Evolutionary conservation across 2,329 filamentous ascomycete genomes (phyloP).

Genomic region (Epichloe baconii): DNA sequence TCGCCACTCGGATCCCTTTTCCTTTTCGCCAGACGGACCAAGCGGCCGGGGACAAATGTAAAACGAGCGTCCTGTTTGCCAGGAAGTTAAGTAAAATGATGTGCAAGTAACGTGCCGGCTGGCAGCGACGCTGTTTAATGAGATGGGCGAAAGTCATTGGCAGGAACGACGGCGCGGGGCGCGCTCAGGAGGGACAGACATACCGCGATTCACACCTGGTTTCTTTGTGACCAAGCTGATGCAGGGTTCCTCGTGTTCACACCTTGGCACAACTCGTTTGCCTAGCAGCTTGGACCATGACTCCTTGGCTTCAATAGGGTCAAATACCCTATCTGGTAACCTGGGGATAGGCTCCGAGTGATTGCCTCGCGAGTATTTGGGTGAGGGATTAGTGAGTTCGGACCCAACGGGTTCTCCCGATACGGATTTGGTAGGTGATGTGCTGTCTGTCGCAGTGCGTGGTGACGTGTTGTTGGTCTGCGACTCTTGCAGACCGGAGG

Average conservation of each 20-base stretch:
- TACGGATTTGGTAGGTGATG: background rate
- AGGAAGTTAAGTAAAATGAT: background rate
- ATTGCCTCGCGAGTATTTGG: background rate
- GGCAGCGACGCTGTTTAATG: background rate
- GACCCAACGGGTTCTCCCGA: background rate
- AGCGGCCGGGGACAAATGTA: constrained; percentile 59
- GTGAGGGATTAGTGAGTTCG: background rate
- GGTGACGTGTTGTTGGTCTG: background rate
- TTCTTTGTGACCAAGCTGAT: constrained; percentile 79
- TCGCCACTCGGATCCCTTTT: constrained; percentile 73
- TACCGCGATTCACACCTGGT: constrained; percentile 66
- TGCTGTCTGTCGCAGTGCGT: background rate
- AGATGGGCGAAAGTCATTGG: background rate
- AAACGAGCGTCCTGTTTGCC: constrained; percentile 41
- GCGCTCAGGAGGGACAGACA: constrained; percentile 15
- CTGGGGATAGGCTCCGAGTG: background rate
- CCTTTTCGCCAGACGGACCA: constrained; percentile 74
- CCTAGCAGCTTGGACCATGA: constrained; percentile 78
- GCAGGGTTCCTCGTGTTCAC: constrained; percentile 82
- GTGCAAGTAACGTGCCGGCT: too few species aligned
- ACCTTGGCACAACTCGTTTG: constrained; percentile 60
- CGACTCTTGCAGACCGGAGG: background rate
- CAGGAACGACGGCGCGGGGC: too few species aligned
- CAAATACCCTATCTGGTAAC: constrained; percentile 35
- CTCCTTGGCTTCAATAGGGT: constrained; percentile 62